These are phyloP conservation scores for Blastocystis sp. DNA, from an alignment of 352 stramenopile species.

Conservation along the genomic window DNA sequence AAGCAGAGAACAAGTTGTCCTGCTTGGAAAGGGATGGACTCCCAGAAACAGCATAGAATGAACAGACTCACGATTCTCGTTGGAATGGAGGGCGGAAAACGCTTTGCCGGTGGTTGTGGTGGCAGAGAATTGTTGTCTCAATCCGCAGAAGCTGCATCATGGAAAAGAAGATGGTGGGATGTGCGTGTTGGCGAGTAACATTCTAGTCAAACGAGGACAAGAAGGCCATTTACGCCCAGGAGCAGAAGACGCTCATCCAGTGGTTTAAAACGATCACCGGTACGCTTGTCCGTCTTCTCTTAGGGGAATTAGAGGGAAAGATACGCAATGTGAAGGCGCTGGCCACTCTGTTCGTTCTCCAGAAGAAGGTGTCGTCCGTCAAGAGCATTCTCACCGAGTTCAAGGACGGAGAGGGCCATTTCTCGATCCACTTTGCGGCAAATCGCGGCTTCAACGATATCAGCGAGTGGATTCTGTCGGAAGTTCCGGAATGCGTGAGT, in stretches of 20 bases:
- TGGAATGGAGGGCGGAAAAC: too few species aligned
- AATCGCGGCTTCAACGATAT: constrained; percentile 64
- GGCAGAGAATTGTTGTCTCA: background rate
- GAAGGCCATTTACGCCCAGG: constrained; percentile 55
- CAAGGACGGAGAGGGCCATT: constrained; percentile 61
- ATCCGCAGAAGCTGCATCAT: background rate
- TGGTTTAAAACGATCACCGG: constrained; percentile 62
- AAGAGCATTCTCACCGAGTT: constrained; percentile 51
- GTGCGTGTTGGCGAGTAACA: background rate
- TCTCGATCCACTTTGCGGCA: constrained; percentile 60
- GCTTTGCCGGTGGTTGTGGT: background rate
- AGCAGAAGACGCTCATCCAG: constrained; percentile 29
- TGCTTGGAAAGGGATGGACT: too few species aligned
- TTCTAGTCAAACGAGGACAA: constrained; percentile 52
- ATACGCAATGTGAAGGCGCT: constrained; percentile 64
- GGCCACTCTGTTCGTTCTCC: constrained; percentile 47
- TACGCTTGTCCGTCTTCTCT: background rate
- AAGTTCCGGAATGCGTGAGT: constrained; percentile 43
- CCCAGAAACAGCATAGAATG: too few species aligned
- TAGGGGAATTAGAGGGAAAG: constrained; percentile 6
- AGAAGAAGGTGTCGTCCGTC: constrained; percentile 50
- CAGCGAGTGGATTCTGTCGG: constrained; percentile 49
- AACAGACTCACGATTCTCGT: too few species aligned
- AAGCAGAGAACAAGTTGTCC: too few species aligned
- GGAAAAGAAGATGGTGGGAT: background rate